These are phyloP conservation scores for Phylloporus arenicola DNA, from an alignment of 768 basidiomycete species.

Conservation along the genomic window DNA sequence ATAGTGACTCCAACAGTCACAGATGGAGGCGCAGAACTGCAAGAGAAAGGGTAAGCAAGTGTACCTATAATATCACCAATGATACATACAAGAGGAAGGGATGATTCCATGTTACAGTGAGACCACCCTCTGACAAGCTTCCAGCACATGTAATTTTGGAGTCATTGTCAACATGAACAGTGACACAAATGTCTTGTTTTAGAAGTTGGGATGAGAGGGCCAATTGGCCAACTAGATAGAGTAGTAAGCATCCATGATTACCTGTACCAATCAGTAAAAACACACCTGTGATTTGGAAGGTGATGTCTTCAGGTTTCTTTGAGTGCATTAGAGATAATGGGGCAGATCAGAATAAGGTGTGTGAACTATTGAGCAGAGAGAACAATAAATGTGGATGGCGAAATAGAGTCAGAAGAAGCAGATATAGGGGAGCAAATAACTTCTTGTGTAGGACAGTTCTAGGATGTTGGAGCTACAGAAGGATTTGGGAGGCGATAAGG, in stretches of 20 bases:
- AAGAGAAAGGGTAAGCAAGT: too few relatives aligned
- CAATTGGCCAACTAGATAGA: neutral
- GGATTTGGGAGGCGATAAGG: too few relatives aligned
- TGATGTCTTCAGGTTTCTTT: neutral
- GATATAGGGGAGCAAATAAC: neutral
- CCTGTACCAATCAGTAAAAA: neutral
- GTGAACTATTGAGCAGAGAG: neutral
- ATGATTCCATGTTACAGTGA: too few relatives aligned
- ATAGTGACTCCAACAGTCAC: too few relatives aligned
- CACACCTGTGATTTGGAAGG: neutral
- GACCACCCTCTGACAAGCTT: too few relatives aligned
- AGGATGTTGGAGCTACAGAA: neutral
- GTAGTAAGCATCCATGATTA: neutral
- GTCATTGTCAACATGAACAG: neutral
- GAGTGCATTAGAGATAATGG: neutral
- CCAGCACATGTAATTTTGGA: conserved; percentile 4
- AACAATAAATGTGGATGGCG: neutral
- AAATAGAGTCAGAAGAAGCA: neutral
- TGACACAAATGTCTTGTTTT: neutral
- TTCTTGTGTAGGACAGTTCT: too few relatives aligned
- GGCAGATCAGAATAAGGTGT: neutral
- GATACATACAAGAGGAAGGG: too few relatives aligned
- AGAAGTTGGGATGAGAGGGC: neutral
- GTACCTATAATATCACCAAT: too few relatives aligned
- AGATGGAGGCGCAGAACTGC: too few relatives aligned